Base-by-base conservation (phyloP, 2,329 filamentous ascomycete genomes). In the Aureobasidium namibiae region DNA sequence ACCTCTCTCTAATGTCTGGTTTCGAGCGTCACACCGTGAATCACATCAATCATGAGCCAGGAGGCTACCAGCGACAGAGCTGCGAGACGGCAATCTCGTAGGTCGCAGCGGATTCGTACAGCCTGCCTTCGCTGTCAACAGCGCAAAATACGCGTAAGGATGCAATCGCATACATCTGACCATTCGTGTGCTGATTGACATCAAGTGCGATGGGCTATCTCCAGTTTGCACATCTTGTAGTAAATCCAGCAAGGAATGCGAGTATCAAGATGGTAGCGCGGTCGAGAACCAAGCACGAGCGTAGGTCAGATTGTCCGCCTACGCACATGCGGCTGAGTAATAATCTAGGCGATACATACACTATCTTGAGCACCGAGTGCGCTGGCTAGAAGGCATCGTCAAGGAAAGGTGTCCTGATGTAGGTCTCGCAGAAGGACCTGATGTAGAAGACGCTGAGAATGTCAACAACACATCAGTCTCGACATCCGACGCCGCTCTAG, bases 381-480 rank as follows among this genome's bases (percentile, higher is more conserved):
- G 21, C 13, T 54, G 50, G 50, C 50, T 54, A 6, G 50, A 54
- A n/a, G n/a, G 4, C 4, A 42, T 54, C 24, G 7, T 54, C 16
- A 54, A 23, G 21, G 38, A 41, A 3, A 54, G 50, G 23, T 54
- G 50, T n/a, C 38, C 50, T n/a, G 50, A 54, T 54, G 36, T 54
- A 6, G 38, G 42, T 11, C 26, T 54, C 5, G 16, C 26, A 9
- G 10, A 42, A 5, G 33, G 24, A 3, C 6, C 10, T 7, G 38
- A 13, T 13, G 23, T 14, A 23, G 48, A 11, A 4, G 9, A 7
- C 34, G 3, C 7, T 9, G 23, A 6, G 9, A 16, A 26, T 10
- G 14, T 7, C 23, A 16, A 38, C 8, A 23, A 52, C 29, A 7
- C 21, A 13, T 36, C 46, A 16, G 23, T 33, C 7, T 16, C 31